Percentiles rank a stretch among this genome's conserved stretches.
phyloP scores from a whole-genome alignment of 768 basidiomycete genomes.

The Podaxis sp. region DNA sequence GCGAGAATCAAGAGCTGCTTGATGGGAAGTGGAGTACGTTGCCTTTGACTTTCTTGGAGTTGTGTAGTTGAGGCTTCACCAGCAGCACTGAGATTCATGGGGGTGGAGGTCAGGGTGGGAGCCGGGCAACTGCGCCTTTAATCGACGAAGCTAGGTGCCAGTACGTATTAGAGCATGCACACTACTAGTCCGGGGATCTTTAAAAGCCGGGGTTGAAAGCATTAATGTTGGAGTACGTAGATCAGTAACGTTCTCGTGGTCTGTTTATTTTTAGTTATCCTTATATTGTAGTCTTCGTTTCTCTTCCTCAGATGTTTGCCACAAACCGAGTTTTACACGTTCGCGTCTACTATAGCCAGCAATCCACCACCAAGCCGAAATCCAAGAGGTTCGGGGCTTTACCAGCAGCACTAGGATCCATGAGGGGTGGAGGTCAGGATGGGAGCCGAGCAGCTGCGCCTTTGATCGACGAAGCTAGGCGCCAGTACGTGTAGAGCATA shows the following conservation, averaged over 20 bases:
- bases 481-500: background rate
- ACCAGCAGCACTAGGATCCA: background rate
- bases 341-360: too few relatives aligned
- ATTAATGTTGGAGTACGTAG: too few relatives aligned
- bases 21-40: slow-evolving; percentile 38
- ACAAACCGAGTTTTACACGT: too few relatives aligned
- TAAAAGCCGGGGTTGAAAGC: background rate
- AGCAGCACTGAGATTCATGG: background rate
- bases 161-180: background rate
- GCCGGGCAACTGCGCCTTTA: background rate
- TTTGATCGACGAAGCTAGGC: background rate
- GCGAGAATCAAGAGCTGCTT: slow-evolving; percentile 39
- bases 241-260: too few relatives aligned
- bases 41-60: background rate
- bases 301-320: too few relatives aligned
- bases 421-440: background rate
- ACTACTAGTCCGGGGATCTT: background rate
- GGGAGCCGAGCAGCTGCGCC: background rate
- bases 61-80: background rate
- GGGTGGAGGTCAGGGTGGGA: background rate
- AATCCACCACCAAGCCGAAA: too few relatives aligned
- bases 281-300: too few relatives aligned
- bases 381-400: background rate
- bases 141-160: background rate
- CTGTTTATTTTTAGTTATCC: too few relatives aligned